Evolutionary conservation across 345 rosid species (phyloP).

Genomic region (Eutrema heterophyllum): DNA sequence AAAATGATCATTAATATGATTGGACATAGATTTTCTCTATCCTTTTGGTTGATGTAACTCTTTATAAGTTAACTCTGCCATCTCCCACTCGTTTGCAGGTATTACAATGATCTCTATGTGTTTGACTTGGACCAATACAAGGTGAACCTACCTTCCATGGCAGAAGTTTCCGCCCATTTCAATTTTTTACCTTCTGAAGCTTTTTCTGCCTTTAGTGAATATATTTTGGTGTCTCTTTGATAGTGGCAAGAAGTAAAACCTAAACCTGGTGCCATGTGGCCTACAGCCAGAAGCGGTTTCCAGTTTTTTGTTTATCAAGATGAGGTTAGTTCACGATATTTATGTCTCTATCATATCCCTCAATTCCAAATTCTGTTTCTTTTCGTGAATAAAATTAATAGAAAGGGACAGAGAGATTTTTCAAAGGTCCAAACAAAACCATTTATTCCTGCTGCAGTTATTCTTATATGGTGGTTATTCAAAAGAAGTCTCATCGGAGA

Average conservation of each 20-base stretch:
- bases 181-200: background rate
- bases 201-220: constrained; percentile 15
- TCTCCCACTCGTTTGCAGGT: constrained; percentile 45
- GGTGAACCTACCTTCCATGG: constrained; percentile 41
- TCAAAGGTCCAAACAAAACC: background rate
- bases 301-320: constrained; percentile 89
- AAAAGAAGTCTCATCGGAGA: constrained; percentile 83
- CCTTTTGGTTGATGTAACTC: background rate
- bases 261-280: constrained; percentile 90
- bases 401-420: background rate
- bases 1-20: background rate
- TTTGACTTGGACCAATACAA: constrained; percentile 91
- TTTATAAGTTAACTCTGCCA: background rate
- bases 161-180: background rate
- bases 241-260: constrained; percentile 99
- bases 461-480: constrained; percentile 92
- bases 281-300: constrained; percentile 91
- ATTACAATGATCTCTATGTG: constrained; percentile 70
- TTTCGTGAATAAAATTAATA: background rate
- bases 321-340: constrained; percentile 44
- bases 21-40: background rate
- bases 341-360: constrained; percentile 11
- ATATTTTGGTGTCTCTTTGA: constrained; percentile 23
- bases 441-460: constrained; percentile 42
- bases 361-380: background rate